phyloP scores from a whole-genome alignment of 768 basidiomycete genomes.

The Boletus bicolor region DNA sequence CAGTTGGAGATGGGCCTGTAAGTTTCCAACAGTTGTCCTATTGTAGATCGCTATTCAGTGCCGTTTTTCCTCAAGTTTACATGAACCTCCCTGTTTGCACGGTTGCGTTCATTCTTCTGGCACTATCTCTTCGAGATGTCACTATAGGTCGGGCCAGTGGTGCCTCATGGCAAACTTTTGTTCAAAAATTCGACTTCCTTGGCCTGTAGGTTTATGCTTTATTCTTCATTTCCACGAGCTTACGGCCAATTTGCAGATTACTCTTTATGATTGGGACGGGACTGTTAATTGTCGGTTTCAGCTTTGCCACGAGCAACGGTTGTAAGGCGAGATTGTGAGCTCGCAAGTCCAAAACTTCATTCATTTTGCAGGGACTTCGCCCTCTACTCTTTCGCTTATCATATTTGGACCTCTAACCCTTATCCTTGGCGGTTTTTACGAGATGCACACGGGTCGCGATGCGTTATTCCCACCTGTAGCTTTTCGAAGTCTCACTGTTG shows the following conservation, averaged over 20 bases:
- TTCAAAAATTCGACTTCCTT: constrained; percentile 65
- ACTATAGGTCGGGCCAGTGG: constrained; percentile 42
- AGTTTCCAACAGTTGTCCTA: constrained; percentile 31
- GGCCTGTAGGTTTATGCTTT: constrained; percentile 58
- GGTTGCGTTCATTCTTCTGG: constrained; percentile 54
- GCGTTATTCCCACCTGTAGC: constrained; percentile 66
- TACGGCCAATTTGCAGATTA: constrained; percentile 41
- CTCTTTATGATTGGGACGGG: constrained; percentile 76
- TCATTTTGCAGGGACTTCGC: constrained; percentile 52
- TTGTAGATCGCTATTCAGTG: constrained; percentile 15
- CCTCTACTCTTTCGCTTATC: constrained; percentile 60
- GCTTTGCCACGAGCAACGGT: constrained; percentile 63
- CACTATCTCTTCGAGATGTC: constrained; percentile 58
- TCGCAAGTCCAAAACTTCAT: constrained; percentile 11
- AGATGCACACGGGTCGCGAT: constrained; percentile 62
- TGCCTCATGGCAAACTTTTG: constrained; percentile 56
- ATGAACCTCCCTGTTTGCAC: constrained; percentile 78
- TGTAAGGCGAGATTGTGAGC: constrained; percentile 46
- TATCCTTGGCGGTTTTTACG: constrained; percentile 61
- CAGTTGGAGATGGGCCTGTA: constrained; percentile 86
- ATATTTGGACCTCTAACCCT: constrained; percentile 53
- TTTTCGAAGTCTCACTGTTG: constrained; percentile 57
- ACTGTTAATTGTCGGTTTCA: constrained; percentile 75
- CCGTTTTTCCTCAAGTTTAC: constrained; percentile 51
- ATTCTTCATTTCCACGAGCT: constrained; percentile 15